Conservation (phyloP, 2,329 filamentous ascomycete species). For the Epichloe festucae region DNA sequence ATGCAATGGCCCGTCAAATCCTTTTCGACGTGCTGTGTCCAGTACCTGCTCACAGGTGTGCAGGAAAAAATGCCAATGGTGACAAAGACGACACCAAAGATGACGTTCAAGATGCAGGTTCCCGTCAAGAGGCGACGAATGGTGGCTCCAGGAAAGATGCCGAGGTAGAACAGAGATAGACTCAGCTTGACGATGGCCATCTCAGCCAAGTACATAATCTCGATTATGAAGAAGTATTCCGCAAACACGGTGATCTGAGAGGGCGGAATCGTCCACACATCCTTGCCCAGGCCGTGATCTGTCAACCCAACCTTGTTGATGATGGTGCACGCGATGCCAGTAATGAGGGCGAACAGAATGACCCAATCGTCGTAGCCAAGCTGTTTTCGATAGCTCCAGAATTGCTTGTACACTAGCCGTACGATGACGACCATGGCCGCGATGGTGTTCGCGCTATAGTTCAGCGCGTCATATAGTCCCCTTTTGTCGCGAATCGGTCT, state of each 20-base stretch:
- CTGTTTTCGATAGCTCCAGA: constrained; percentile 15
- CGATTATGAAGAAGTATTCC: constrained; percentile 19
- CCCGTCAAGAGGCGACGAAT: constrained; percentile 20
- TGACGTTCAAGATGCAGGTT: constrained; percentile 18
- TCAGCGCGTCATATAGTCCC: constrained; percentile 2
- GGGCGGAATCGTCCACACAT: constrained; percentile 20
- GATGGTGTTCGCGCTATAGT: constrained; percentile 9
- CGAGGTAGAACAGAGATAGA: constrained; percentile 28
- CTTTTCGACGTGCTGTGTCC: constrained; percentile 26
- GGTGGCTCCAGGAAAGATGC: constrained; percentile 23
- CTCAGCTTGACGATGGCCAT: constrained; percentile 27
- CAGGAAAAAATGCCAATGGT: constrained; percentile 26
- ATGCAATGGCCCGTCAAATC: constrained; percentile 1
- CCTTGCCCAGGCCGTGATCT: constrained; percentile 18
- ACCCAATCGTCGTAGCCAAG: constrained; percentile 20
- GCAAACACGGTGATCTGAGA: constrained; percentile 13
- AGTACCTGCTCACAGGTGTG: constrained; percentile 25
- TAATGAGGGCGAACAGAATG: constrained; percentile 11
- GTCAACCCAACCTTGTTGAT: constrained; percentile 13
- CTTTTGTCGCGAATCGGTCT: constrained; percentile 2
- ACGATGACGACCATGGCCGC: constrained; percentile 9
- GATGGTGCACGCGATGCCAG: constrained; percentile 11
- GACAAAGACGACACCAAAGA: constrained; percentile 19
- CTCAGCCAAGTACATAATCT: constrained; percentile 18
- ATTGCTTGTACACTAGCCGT: constrained; percentile 13